Conservation (phyloP, 2,329 filamentous ascomycete genomes). For the Cytospora chrysosperma region DNA sequence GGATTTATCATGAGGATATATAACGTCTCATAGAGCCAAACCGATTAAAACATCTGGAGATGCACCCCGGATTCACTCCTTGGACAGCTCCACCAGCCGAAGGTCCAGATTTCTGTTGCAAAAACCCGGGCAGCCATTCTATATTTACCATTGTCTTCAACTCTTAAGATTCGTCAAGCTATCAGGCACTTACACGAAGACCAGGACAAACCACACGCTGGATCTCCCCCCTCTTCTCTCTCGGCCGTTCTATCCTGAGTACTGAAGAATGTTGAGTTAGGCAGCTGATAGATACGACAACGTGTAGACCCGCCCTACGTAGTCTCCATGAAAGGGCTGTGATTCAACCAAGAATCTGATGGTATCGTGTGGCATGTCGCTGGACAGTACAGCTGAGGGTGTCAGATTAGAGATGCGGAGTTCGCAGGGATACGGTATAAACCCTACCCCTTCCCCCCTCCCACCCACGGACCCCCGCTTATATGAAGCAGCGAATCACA, state of each 20-base stretch:
- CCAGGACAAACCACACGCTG: no score
- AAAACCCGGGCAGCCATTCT: no score
- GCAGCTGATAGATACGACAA: no score
- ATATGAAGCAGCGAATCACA: neutral
- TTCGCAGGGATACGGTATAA: neutral
- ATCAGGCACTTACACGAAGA: no score
- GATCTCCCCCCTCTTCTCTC: no score
- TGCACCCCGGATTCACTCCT: neutral
- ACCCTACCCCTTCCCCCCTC: no score
- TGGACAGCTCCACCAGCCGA: neutral
- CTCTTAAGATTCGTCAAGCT: no score
- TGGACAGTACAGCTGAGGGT: neutral
- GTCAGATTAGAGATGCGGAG: conserved; percentile 14
- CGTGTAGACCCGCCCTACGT: no score
- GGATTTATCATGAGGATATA: neutral
- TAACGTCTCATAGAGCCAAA: neutral
- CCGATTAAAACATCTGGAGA: neutral
- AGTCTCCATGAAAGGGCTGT: no score
- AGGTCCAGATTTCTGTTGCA: neutral
- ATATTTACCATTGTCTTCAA: no score
- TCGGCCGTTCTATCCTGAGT: no score
- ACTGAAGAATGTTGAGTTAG: no score
- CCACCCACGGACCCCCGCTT: neutral
- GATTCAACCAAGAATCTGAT: neutral
- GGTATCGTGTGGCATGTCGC: neutral